phyloP scores from a whole-genome alignment of 257 asterid genomes.

The Penstemon barbatus region DNA sequence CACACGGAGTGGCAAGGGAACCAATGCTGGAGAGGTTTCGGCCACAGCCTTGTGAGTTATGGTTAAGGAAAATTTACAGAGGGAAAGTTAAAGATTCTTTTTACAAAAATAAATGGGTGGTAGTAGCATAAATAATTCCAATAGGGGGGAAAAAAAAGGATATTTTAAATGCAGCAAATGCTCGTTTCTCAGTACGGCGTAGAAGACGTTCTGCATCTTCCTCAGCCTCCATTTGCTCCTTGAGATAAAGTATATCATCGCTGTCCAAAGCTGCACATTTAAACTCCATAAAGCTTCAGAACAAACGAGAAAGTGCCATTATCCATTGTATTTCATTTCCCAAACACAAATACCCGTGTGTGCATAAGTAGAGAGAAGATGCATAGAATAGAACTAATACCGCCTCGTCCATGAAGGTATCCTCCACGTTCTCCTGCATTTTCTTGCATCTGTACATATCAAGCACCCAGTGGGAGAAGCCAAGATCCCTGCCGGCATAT shows the following conservation, averaged over 20 bases:
- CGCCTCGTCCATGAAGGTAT: slow-evolving; percentile 99
- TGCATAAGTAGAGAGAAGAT: neutral
- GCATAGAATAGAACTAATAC: slow-evolving; percentile 41
- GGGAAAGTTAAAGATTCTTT: neutral
- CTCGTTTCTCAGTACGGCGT: slow-evolving; percentile 94
- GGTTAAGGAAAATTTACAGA: slow-evolving; percentile 44
- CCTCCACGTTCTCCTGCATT: slow-evolving; percentile 99
- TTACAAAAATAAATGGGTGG: too few species aligned
- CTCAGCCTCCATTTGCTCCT: slow-evolving; percentile 99
- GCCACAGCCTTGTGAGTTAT: slow-evolving; percentile 79
- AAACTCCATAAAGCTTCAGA: slow-evolving; percentile 41
- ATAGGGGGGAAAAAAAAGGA: slow-evolving; percentile 57
- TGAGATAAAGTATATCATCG: slow-evolving; percentile 95
- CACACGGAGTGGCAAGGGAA: slow-evolving; percentile 92
- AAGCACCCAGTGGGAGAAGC: slow-evolving; percentile 64
- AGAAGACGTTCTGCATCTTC: slow-evolving; percentile 97
- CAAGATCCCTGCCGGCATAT: slow-evolving; percentile 98
- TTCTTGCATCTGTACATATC: slow-evolving; percentile 89
- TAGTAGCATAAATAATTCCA: neutral
- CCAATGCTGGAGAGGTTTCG: slow-evolving; percentile 69
- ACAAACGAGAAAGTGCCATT: slow-evolving; percentile 5
- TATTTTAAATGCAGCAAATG: slow-evolving; percentile 94
- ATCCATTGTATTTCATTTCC: neutral
- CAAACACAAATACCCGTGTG: neutral
- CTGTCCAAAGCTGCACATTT: slow-evolving; percentile 93